A percentile compares a stretch with the other conserved stretches of the same genome.
These are phyloP conservation scores for Sporothrix luriei DNA, from an alignment of 2,329 filamentous ascomycete genomes.

Conservation along the genomic window DNA sequence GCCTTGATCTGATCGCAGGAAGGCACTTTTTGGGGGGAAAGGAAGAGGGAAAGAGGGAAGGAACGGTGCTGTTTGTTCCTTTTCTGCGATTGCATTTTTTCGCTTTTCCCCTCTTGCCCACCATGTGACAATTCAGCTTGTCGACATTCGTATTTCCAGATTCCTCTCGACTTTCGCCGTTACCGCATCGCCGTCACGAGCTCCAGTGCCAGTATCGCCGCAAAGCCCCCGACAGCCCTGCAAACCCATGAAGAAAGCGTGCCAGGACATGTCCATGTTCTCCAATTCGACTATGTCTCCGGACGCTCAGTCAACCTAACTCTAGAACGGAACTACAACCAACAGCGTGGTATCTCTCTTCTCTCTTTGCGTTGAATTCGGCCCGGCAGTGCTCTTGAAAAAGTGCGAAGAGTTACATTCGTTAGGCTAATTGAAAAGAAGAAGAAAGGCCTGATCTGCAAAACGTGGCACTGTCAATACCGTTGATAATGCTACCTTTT, in stretches of 20 bases:
- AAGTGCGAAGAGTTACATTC: background rate
- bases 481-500: background rate
- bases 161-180: background rate
- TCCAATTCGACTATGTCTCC: too few relatives aligned
- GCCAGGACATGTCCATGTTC: constrained; percentile 15
- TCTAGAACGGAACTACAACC: background rate
- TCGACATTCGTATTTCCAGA: background rate
- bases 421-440: background rate
- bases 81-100: background rate
- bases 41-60: too few relatives aligned
- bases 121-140: background rate
- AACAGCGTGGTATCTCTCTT: background rate
- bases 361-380: background rate
- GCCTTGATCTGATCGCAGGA: background rate
- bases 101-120: constrained; percentile 3
- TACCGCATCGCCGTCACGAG: background rate
- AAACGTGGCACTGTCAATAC: background rate
- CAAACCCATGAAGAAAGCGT: too few relatives aligned
- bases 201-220: background rate
- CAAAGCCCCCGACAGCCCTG: background rate
- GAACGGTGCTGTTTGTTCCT: constrained; percentile 10
- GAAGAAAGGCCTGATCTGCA: background rate
- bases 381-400: background rate
- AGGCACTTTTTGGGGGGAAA: constrained; percentile 2
- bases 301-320: too few relatives aligned